Conservation (phyloP, 148 eudicot genomes). For the Camellia granthamiana region DNA sequence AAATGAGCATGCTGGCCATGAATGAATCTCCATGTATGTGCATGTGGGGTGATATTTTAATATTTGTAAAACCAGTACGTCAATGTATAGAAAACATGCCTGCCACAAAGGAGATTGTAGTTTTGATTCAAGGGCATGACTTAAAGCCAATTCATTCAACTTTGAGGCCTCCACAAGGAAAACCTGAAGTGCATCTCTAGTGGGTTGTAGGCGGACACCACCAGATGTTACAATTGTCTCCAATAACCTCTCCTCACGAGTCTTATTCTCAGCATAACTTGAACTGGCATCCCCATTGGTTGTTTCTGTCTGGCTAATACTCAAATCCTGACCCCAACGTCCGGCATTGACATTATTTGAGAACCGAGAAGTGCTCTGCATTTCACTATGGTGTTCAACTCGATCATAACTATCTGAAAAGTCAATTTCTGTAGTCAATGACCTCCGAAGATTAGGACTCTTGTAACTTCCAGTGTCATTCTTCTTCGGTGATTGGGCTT, state of each 20-base stretch:
- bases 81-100: conserved; percentile 37
- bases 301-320: conserved; percentile 36
- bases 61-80: conserved; percentile 6
- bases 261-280: conserved; percentile 51
- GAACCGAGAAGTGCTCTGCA: conserved; percentile 36
- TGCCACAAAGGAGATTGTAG: conserved; percentile 88
- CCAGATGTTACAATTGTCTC: conserved; percentile 96
- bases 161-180: conserved; percentile 79
- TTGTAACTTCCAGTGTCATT: conserved; percentile 74
- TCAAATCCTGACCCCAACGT: conserved; percentile 66
- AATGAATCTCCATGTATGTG: neutral
- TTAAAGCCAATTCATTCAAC: conserved; percentile 75
- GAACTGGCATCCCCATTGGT: conserved; percentile 48
- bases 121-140: conserved; percentile 77
- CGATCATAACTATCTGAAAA: conserved; percentile 56
- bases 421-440: conserved; percentile 67
- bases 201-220: conserved; percentile 91
- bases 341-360: conserved; percentile 46
- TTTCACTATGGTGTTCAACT: conserved; percentile 40
- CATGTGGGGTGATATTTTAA: neutral
- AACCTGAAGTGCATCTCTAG: conserved; percentile 87
- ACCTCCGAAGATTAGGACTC: conserved; percentile 77
- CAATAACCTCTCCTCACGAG: conserved; percentile 77
- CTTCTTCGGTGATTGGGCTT: conserved; percentile 56
- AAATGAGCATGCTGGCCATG: neutral